These are phyloP conservation scores for Aristolochia contorta DNA, from an alignment of 164 flowering plant genomes.

Conservation along the genomic window DNA sequence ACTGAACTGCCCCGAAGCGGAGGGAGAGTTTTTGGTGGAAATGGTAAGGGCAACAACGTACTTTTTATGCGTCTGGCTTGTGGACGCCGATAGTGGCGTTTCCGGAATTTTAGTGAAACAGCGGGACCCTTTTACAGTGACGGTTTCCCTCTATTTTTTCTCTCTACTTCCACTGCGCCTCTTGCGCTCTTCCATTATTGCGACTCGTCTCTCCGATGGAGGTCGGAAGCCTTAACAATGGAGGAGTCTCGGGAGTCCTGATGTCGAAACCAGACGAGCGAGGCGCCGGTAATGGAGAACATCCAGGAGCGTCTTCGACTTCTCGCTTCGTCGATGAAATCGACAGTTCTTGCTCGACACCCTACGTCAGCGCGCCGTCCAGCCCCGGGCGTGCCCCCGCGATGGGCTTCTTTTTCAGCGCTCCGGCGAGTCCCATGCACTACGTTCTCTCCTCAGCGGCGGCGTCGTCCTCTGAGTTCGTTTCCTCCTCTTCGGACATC, in stretches of 20 bases:
- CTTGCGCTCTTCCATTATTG: neutral
- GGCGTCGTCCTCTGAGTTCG: conserved; percentile 2
- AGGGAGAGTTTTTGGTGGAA: too few relatives aligned
- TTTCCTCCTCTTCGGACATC: conserved; percentile 4
- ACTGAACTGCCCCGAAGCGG: neutral
- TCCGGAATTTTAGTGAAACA: neutral
- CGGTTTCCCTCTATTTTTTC: neutral
- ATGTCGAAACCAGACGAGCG: conserved; percentile 5
- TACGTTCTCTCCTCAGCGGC: conserved; percentile 18
- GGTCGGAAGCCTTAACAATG: conserved; percentile 15
- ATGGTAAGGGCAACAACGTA: too few relatives aligned
- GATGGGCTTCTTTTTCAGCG: conserved; percentile 47
- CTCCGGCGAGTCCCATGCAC: conserved; percentile 68
- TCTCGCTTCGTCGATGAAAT: conserved; percentile 20
- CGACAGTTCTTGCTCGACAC: conserved; percentile 62
- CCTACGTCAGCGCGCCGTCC: conserved; percentile 63
- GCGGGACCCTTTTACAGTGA: neutral
- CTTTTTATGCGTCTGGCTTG: too few relatives aligned
- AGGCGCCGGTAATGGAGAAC: conserved; percentile 10
- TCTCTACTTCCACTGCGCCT: too few relatives aligned
- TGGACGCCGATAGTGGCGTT: neutral
- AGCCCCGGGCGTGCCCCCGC: conserved; percentile 37
- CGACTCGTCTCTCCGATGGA: conserved; percentile 5
- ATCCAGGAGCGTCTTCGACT: neutral
- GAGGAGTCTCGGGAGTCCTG: neutral